Base-by-base conservation (phyloP, 2,329 filamentous ascomycete species). In the Penicillium concentricum region DNA sequence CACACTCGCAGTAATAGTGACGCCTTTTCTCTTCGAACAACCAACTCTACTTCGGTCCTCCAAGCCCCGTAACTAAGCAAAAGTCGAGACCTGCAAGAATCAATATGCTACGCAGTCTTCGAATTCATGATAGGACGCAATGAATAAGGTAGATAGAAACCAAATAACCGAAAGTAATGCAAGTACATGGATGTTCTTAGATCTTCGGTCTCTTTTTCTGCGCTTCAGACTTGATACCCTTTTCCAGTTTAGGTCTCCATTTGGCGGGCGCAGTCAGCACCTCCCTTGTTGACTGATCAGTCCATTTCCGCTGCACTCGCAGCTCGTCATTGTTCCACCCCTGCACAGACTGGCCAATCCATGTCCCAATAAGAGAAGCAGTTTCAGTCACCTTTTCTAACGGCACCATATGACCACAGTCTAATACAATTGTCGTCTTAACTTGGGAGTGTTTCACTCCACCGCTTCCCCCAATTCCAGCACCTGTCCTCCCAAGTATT, bases 381-480 rank as follows among this genome's bases (percentile, higher is more conserved):
- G 35, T 50, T 10, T 41, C 24, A 9, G 12, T 8, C 24, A 22
- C n/a, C 12, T 32, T 41, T 32, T 50, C 47, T 2, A 39, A 26
- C 2, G 47, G 47, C 9, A 50, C 2, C 37, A 26, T 39, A 37
- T 50, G 47, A 20, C 47, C 47, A 28, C 35, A 24, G 3, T 41
- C 18, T 16, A 7, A 12, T 12, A 50, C 12, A 18, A 20, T 10
- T 24, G 39, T 26, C 4, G 5, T 9, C 12, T 39, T 32, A 15
- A 32, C 47, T 30, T 37, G 37, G 12, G 22, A n/a, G 15, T 8
- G 13, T 16, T 41, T 30, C 7, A 56, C 53, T 4, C 66, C 66
- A 6, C 67, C 66, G 47, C 57, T 69, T 2, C 67, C 67, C 6
- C 66, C 67, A 4, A 60, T 37, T 0, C 62, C 64, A 0, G 58